Conservation (phyloP, 495 filamentous ascomycete species). For the Penicillium tannophilum region DNA sequence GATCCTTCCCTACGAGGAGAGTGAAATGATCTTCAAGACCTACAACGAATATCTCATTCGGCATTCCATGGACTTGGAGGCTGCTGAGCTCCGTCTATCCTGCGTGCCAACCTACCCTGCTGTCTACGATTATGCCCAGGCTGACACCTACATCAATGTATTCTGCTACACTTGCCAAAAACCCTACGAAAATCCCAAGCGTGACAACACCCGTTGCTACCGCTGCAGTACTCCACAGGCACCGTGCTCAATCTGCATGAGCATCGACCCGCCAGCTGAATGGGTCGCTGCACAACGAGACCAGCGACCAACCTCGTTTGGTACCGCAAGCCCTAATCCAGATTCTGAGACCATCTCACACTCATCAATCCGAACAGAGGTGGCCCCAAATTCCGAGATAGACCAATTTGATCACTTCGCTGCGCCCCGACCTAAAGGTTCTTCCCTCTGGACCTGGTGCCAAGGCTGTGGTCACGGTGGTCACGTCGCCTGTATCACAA, state of each 20-base stretch:
- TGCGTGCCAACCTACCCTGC: slow-evolving; percentile 62
- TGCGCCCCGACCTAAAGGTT: slow-evolving; percentile 33
- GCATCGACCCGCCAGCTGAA: slow-evolving; percentile 51
- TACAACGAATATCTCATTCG: slow-evolving; percentile 66
- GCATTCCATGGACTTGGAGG: slow-evolving; percentile 67
- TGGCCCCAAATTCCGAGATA: slow-evolving; percentile 29
- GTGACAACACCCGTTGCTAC: slow-evolving; percentile 46
- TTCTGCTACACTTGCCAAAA: slow-evolving; percentile 51
- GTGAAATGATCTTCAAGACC: slow-evolving; percentile 57
- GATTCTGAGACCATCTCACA: slow-evolving; percentile 26
- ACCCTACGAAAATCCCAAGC: slow-evolving; percentile 46
- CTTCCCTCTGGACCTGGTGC: slow-evolving; percentile 67
- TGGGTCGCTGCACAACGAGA: slow-evolving; percentile 38
- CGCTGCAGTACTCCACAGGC: slow-evolving; percentile 47
- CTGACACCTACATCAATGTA: slow-evolving; percentile 46
- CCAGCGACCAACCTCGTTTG: slow-evolving; percentile 20
- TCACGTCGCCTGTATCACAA: slow-evolving; percentile 66
- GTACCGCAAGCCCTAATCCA: slow-evolving; percentile 15
- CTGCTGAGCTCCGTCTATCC: slow-evolving; percentile 67
- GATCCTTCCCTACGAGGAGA: slow-evolving; percentile 48
- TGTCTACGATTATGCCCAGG: slow-evolving; percentile 62
- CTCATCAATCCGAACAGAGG: slow-evolving; percentile 37
- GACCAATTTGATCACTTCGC: slow-evolving; percentile 23
- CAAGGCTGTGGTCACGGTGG: slow-evolving; percentile 76
- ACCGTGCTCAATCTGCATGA: slow-evolving; percentile 50